Conservation (phyloP, 192 early-diverging fungal species). For the Dissophora globulifera region DNA sequence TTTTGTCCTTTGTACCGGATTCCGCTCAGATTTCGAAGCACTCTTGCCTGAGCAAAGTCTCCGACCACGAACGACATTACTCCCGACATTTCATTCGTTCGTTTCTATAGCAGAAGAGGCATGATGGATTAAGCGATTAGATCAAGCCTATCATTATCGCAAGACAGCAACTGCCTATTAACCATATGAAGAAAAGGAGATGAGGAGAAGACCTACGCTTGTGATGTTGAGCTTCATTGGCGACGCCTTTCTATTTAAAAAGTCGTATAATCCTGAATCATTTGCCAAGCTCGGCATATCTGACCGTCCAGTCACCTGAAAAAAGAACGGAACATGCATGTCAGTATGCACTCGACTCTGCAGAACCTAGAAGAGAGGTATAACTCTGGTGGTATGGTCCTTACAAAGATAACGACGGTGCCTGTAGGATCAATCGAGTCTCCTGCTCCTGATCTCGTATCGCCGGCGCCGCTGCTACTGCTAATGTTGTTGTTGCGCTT, state of each 20-base stretch:
- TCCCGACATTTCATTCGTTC: background rate
- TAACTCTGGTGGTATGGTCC: background rate
- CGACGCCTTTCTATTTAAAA: conserved; percentile 14
- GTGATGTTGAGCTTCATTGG: conserved; percentile 18
- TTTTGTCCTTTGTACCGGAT: conserved; percentile 27
- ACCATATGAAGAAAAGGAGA: no score
- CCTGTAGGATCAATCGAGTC: background rate
- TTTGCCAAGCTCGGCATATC: background rate
- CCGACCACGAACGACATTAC: conserved; percentile 10
- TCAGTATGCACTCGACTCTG: background rate
- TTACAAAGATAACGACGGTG: conserved; percentile 39
- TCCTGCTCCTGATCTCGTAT: background rate
- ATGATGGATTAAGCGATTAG: no score
- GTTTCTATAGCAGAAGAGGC: background rate
- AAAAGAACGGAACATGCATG: background rate
- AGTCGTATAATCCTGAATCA: conserved; percentile 26
- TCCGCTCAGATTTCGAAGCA: conserved; percentile 5
- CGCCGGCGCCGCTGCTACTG: no score
- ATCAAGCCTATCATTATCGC: no score
- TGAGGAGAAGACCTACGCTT: conserved; percentile 8
- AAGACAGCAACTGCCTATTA: no score
- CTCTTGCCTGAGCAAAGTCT: conserved; percentile 9
- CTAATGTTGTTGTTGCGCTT: background rate
- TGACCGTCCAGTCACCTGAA: background rate
- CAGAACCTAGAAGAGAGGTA: background rate